Conservation (phyloP, 257 asterid genomes). For the Fraxinus cuspidata region DNA sequence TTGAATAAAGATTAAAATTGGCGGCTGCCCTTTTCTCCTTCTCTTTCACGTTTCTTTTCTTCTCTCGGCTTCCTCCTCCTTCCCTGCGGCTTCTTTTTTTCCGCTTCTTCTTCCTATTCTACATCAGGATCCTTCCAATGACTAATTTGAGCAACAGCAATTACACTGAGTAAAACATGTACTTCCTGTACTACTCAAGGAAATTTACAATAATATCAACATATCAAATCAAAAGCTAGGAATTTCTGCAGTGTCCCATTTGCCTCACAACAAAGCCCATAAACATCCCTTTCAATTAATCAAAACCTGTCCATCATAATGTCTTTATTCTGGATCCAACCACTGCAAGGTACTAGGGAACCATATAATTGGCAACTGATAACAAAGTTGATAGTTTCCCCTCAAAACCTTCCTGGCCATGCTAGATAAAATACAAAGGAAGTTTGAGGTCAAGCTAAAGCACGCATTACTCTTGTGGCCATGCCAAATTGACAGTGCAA, state of each 20-base stretch:
- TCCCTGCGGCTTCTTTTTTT: no score
- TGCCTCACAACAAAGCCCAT: constrained; percentile 1
- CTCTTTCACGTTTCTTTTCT: no score
- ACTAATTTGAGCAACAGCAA: background rate
- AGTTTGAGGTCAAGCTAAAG: background rate
- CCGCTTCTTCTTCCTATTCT: no score
- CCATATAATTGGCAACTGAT: background rate
- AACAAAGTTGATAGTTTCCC: background rate
- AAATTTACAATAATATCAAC: background rate
- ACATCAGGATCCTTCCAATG: background rate
- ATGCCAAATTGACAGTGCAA: background rate
- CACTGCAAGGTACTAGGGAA: background rate
- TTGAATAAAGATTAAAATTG: no score
- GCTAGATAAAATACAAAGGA: background rate
- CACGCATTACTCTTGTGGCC: background rate
- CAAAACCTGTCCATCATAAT: background rate
- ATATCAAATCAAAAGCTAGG: background rate
- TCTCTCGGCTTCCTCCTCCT: no score
- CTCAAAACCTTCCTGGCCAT: background rate
- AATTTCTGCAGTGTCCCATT: background rate
- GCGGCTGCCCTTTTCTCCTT: no score
- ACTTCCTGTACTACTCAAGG: background rate
- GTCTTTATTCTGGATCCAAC: background rate
- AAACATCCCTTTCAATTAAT: constrained; percentile 5
- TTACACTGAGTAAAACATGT: background rate